Conservation (phyloP, 2,329 filamentous ascomycete species). For the Thelonectria olida region DNA sequence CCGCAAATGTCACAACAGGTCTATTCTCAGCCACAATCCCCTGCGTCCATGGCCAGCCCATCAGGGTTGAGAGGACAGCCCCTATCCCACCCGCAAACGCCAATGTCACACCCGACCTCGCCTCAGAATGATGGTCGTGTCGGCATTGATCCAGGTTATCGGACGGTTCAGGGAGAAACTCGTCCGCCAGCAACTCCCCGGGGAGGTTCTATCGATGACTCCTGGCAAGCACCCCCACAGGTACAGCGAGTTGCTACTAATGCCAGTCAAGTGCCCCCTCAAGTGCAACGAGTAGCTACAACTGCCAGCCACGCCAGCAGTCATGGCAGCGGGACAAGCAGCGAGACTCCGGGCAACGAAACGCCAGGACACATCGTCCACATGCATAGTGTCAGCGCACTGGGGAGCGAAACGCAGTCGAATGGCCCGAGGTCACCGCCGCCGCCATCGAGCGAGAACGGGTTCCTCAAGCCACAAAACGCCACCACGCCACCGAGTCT, state of each 20-base stretch:
- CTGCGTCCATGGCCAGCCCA: slow-evolving; percentile 11
- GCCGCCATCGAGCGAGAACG: neutral
- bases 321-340: slow-evolving; percentile 18
- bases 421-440: neutral
- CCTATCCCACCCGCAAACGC: neutral
- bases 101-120: slow-evolving; percentile 9
- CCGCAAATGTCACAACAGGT: slow-evolving; percentile 21
- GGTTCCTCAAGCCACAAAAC: neutral
- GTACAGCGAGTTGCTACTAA: slow-evolving; percentile 18
- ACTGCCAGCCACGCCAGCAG: slow-evolving; percentile 6
- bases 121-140: slow-evolving; percentile 8
- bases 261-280: slow-evolving; percentile 17
- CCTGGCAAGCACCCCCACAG: slow-evolving; percentile 5
- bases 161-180: neutral
- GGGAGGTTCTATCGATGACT: neutral
- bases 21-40: slow-evolving; percentile 23
- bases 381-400: neutral
- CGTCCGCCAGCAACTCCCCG: neutral
- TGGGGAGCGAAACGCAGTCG: neutral
- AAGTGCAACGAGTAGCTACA: neutral
- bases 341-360: slow-evolving; percentile 10
- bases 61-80: neutral
- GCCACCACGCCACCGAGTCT: neutral
- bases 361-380: neutral
- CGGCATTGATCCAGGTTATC: neutral